These are phyloP conservation scores for Colletotrichum caudatum DNA, from an alignment of 2,329 filamentous ascomycete species.

Conservation along the genomic window DNA sequence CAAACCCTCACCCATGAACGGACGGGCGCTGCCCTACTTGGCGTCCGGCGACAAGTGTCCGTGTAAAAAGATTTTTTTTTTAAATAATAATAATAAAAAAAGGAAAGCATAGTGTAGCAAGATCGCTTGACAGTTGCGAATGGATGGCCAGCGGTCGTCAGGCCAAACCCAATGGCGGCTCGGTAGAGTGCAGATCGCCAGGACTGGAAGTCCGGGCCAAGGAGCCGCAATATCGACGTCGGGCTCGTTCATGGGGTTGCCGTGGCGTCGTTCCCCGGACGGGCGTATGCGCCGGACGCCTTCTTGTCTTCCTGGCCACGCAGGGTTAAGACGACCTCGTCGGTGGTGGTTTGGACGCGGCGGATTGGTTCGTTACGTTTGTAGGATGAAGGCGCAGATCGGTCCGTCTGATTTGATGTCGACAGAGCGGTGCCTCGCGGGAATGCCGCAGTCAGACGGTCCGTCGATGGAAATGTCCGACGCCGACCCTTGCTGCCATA, in stretches of 20 bases:
- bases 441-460: conserved; percentile 2
- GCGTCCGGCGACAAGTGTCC: background rate
- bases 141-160: background rate
- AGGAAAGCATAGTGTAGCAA: background rate
- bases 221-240: conserved; percentile 16
- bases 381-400: background rate
- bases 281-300: conserved; percentile 1
- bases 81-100: too few relatives aligned
- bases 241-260: background rate
- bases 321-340: background rate
- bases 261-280: conserved; percentile 6
- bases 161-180: conserved; percentile 2
- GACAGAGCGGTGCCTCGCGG: background rate
- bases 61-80: too few relatives aligned
- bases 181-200: conserved; percentile 6
- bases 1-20: background rate
- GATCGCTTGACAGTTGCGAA: background rate
- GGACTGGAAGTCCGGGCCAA: background rate
- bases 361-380: background rate
- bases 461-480: conserved; percentile 28
- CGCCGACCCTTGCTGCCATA: background rate
- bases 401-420: background rate
- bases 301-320: background rate
- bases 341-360: conserved; percentile 3
- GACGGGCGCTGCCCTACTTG: background rate